Conservation (phyloP, 2,329 filamentous ascomycete species). For the Pseudogymnoascus sp. region DNA sequence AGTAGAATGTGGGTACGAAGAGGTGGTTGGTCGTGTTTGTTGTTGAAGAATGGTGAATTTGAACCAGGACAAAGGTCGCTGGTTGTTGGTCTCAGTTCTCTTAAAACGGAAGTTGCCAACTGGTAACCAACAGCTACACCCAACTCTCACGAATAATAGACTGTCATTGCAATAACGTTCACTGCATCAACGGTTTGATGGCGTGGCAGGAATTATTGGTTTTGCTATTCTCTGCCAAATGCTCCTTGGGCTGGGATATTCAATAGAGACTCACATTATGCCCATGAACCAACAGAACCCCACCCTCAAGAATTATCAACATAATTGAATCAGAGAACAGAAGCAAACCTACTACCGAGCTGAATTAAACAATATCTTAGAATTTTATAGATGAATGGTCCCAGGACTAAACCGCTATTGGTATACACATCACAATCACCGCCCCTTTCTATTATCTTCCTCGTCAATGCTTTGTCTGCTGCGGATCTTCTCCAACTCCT, state of each 20-base stretch:
- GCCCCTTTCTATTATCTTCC: neutral
- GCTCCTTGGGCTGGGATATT: neutral
- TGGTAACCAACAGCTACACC: neutral
- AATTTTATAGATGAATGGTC: too few relatives aligned
- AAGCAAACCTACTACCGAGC: neutral
- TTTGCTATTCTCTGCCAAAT: neutral
- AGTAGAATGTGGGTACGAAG: neutral
- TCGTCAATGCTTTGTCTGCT: constrained; percentile 9
- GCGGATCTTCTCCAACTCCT: constrained; percentile 17
- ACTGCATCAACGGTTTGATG: neutral
- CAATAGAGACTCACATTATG: neutral
- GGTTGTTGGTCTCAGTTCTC: neutral
- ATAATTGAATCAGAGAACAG: neutral
- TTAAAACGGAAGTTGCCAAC: neutral
- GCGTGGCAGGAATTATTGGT: neutral
- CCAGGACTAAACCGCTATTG: neutral
- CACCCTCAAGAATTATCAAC: neutral
- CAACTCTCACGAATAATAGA: neutral
- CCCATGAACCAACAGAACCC: neutral
- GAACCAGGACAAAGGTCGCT: neutral
- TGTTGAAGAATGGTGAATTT: neutral
- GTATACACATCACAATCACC: neutral
- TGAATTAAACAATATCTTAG: too few relatives aligned
- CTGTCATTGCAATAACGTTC: neutral
- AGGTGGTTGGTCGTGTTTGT: neutral